Base-by-base conservation (phyloP, 768 basidiomycete genomes). In the Pisolithus microcarpus region DNA sequence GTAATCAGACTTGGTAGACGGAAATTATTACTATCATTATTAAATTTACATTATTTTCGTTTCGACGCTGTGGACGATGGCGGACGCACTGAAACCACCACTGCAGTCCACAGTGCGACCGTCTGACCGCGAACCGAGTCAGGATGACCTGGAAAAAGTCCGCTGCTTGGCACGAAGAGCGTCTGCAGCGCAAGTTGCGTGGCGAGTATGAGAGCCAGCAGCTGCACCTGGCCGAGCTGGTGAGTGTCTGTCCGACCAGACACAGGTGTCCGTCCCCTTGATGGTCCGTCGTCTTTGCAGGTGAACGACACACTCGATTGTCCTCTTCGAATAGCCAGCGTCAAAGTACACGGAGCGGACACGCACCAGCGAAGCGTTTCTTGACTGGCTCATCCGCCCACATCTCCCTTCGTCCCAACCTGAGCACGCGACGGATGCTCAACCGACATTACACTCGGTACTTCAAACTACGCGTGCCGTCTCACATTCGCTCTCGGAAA, bases 151-250 rank as follows among this genome's bases (percentile, higher is more conserved):
- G 1, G 79, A 82, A 34, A 81, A 79, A 45, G 62, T 87, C 4
- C 62, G 70, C n/a, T 28, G 71, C 82, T 70, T 87, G 86, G 87
- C 82, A 91, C 56, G 76, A 87, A 64, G 78, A 86, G 46, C 78
- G 90, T n/a, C 72, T 84, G 4, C 76, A 78, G 30, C 73, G 83
- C 50, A 80, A 78, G 59, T 69, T 92, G 47, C 71, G 73, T 46
- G 88, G 85, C 11, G 87, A 92, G 61, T 91, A 92, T 59, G 83
- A 91, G 69, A 81, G 81, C 19, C 78, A 80, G 7, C 76, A 81
- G 9, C 56, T 77, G 38, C 77, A 82, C 52, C 71, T 90, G 19
- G 74, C 78, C 0, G 79, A 87, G 53, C 69, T 87, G 46, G 86
- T 86, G 46, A 60, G 80, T 71, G 28, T 16, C 6, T 13, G 31